Evolutionary conservation across 2,329 filamentous ascomycete genomes (phyloP), one percentile per base, ranked within the genome.

Genomic region (Stemphylium beticola): DNA sequence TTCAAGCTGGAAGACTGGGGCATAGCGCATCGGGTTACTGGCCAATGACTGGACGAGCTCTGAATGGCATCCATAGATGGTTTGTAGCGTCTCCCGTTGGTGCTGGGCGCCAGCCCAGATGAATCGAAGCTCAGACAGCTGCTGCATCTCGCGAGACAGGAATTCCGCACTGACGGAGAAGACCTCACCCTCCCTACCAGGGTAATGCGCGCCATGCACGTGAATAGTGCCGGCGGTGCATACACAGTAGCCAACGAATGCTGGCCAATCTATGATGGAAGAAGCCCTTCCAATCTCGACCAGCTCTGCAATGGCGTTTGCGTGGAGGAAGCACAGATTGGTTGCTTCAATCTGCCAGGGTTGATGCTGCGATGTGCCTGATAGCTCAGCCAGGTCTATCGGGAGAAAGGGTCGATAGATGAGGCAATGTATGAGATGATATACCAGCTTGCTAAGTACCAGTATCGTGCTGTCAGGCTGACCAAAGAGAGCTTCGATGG

Each of bases 261-360:
- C 87, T 0, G 92, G 90, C 91, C 91, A 96, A 73, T 95, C 91
- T 18, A 93, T 86, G 2, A 88, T 84, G 1, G 85, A 84, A 1
- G 87, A 87, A 61, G 89, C 88, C 59, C 88, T 88, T 1, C 90
- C 90, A 14, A 93, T 83, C 69, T 93, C 89, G 4, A 92, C 87
- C 2, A 96, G 78, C 67, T 96, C 91, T 1, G 90, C 87, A 46
- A 96, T 93, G 4, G 91, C 91, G 67, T 96, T 96, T 5, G 92
- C 91, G 62, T 96, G 92, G 15, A 93, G 78, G 71, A 88, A 95
- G 74, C 92, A 96, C 70, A 93, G 83, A 66, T 95, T 93, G 0
- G 91, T 96, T 0, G 92, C 91, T 71, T 96, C 91, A 42, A 96
- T 93, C 71, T 96, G 92, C 92, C 92, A 96, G 24, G 90, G 93